phyloP scores from a whole-genome alignment of 805 yeast genomes.

The Torulaspora microellipsoides region DNA sequence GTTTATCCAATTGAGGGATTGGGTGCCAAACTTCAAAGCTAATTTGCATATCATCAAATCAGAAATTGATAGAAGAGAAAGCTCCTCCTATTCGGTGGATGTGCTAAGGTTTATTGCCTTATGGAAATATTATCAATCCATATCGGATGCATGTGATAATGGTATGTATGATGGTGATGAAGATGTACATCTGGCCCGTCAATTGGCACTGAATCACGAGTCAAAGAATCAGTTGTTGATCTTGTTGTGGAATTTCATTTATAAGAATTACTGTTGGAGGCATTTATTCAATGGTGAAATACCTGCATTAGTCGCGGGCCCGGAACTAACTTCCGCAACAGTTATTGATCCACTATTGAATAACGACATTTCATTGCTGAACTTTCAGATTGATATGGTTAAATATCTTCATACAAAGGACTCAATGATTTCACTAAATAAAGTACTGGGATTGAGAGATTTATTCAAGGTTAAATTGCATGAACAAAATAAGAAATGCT shows the following conservation, averaged over 20 bases:
- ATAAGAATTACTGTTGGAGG: conserved; percentile 30
- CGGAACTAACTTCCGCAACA: conserved; percentile 19
- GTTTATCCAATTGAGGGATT: conserved; percentile 15
- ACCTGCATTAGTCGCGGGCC: conserved; percentile 20
- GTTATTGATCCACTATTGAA: conserved; percentile 26
- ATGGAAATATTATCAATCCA: conserved; percentile 20
- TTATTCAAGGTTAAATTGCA: conserved; percentile 16
- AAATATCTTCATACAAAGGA: conserved; percentile 28
- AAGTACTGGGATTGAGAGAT: conserved; percentile 18
- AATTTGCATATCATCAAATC: conserved; percentile 19
- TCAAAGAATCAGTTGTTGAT: conserved; percentile 20
- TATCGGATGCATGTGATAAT: conserved; percentile 9
- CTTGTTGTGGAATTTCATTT: conserved; percentile 28
- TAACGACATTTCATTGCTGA: conserved; percentile 19
- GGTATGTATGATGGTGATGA: conserved; percentile 24
- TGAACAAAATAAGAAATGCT: conserved; percentile 24
- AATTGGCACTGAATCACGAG: conserved; percentile 27
- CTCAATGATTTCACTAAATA: conserved; percentile 20
- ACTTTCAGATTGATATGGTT: conserved; percentile 23
- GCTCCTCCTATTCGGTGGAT: conserved; percentile 14
- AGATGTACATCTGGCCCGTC: conserved; percentile 28
- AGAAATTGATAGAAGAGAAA: conserved; percentile 20
- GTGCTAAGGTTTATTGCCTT: conserved; percentile 23
- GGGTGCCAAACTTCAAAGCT: conserved; percentile 11
- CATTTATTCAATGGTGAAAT: conserved; percentile 28